Conservation (phyloP, 1,139 yeast genomes). For the Sporopachydermia cereana region DNA sequence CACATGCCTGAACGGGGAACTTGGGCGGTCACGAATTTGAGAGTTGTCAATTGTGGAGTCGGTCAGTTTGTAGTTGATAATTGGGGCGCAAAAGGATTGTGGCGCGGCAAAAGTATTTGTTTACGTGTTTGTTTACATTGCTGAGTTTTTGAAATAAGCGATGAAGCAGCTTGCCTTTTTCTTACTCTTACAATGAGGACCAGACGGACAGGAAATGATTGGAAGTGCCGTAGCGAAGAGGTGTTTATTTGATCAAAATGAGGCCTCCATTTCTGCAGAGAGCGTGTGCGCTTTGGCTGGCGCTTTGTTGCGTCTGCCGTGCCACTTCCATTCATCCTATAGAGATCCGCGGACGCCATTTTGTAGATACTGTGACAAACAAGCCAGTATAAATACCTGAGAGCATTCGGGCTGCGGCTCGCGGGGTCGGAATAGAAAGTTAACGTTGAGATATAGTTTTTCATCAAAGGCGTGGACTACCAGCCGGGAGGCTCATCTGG, state of each 20-base stretch:
- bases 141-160: too few relatives aligned
- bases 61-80: too few relatives aligned
- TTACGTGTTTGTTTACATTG: too few relatives aligned
- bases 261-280: not conserved
- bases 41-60: too few relatives aligned
- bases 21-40: too few relatives aligned
- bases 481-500: constrained; percentile 87
- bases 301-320: not conserved
- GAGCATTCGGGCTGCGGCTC: not conserved
- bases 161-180: too few relatives aligned
- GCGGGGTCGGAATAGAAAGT: constrained; percentile 9
- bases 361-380: constrained; percentile 63
- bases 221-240: too few relatives aligned
- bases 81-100: too few relatives aligned
- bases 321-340: constrained; percentile 40
- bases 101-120: too few relatives aligned
- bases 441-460: constrained; percentile 36
- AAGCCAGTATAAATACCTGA: constrained; percentile 48
- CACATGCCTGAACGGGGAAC: too few relatives aligned
- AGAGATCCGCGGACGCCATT: constrained; percentile 52
- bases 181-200: too few relatives aligned
- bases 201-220: too few relatives aligned
- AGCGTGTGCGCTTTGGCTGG: not conserved
- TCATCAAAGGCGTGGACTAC: constrained; percentile 70
- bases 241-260: not conserved